These are phyloP conservation scores for Claviceps purpurea DNA, from an alignment of 2,329 filamentous ascomycete species.

Conservation along the genomic window DNA sequence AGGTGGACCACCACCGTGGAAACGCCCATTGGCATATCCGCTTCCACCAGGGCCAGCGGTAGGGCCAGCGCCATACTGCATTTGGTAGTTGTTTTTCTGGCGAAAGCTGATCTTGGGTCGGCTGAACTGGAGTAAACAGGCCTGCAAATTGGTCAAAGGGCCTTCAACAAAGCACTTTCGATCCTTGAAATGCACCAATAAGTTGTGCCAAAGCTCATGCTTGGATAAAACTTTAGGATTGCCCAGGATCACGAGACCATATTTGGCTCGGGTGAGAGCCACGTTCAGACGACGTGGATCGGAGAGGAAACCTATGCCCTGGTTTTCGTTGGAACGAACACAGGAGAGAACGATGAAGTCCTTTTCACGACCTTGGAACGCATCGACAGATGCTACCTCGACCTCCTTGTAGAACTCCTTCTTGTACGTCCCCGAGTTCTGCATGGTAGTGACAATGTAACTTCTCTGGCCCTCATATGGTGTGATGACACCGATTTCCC, in stretches of 20 bases:
- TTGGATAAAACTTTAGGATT: constrained; percentile 97
- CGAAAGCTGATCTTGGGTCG: constrained; percentile 87
- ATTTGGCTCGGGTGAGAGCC: constrained; percentile 91
- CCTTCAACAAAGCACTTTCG: constrained; percentile 92
- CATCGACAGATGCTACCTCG: constrained; percentile 94
- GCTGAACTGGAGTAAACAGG: constrained; percentile 87
- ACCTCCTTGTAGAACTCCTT: constrained; percentile 99
- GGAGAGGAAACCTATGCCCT: constrained; percentile 96
- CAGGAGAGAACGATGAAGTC: constrained; percentile 98
- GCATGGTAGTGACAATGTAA: constrained; percentile 99
- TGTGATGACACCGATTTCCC: constrained; percentile 93
- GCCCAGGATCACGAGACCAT: constrained; percentile 87
- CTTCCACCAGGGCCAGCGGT: constrained; percentile 20
- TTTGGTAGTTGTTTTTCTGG: constrained; percentile 64
- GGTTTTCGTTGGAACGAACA: constrained; percentile 96
- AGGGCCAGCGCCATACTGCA: constrained; percentile 46
- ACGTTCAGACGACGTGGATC: constrained; percentile 96
- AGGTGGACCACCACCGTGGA: constrained; percentile 25
- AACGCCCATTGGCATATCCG: constrained; percentile 27
- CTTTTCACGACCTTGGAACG: constrained; percentile 97
- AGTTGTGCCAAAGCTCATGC: constrained; percentile 93
- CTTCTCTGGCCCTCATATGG: constrained; percentile 97
- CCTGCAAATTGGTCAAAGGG: constrained; percentile 88
- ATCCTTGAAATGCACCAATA: constrained; percentile 94
- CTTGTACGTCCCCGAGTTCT: constrained; percentile 91